A percentile compares a stretch with the other conserved stretches of the same genome.
phyloP scores from a whole-genome alignment of 139 green algal species.

The Tetradesmus lagerheimii region DNA sequence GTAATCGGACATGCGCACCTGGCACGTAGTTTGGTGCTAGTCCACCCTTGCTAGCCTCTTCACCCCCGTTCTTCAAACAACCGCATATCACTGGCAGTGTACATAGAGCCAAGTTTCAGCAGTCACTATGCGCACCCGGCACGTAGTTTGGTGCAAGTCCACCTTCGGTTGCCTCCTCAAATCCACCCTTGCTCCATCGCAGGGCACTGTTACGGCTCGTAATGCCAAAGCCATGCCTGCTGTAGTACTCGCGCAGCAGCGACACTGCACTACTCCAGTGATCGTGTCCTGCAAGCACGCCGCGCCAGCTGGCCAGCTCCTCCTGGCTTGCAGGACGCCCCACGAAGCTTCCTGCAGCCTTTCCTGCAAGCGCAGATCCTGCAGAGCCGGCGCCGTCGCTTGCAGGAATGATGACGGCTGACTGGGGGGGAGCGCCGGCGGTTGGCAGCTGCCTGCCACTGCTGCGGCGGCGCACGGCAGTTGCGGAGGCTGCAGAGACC shows the following conservation, averaged over 20 bases:
- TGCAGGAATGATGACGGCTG: constrained; percentile 28
- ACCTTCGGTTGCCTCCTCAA: constrained; percentile 62
- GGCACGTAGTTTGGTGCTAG: neutral
- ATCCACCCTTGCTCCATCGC: constrained; percentile 67
- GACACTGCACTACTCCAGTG: constrained; percentile 54
- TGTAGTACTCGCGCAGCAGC: constrained; percentile 63
- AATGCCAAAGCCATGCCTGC: constrained; percentile 69
- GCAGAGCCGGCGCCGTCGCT: neutral
- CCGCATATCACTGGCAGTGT: too few species aligned
- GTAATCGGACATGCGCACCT: too few species aligned
- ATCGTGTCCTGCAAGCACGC: constrained; percentile 56
- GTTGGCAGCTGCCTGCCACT: constrained; percentile 32
- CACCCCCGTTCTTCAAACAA: too few species aligned
- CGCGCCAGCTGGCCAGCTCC: constrained; percentile 59
- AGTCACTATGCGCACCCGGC: neutral
- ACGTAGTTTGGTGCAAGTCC: neutral
- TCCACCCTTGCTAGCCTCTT: constrained; percentile 7
- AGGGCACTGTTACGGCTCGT: constrained; percentile 63
- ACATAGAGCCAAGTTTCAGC: too few species aligned
- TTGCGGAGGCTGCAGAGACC: constrained; percentile 52
- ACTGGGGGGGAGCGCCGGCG: neutral
- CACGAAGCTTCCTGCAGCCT: constrained; percentile 23
- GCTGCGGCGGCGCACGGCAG: constrained; percentile 16
- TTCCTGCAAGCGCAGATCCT: neutral
- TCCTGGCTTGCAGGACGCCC: constrained; percentile 8